Percentiles rank a stretch among this genome's conserved stretches.
Evolutionary conservation across 1,284 basidiomycete genomes (phyloP).

Genomic region (Hymenochaete sp.): DNA sequence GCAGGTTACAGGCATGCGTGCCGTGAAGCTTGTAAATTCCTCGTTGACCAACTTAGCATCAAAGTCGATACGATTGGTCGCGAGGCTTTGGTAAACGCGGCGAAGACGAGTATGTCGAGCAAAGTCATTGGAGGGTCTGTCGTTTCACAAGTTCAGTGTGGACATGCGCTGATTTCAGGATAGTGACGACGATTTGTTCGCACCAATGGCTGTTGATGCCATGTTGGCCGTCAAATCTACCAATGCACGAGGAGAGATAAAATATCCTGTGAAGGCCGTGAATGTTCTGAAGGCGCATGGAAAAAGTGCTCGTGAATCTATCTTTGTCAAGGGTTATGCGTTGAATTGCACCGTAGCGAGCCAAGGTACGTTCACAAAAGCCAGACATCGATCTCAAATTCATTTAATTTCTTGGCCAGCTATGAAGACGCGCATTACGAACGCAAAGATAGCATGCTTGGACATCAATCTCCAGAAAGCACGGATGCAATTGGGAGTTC

Average conservation of each 20-base stretch:
- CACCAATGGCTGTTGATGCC: constrained; percentile 97
- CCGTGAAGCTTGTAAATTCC: constrained; percentile 95
- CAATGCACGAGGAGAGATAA: constrained; percentile 92
- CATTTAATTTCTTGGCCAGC: too few species aligned
- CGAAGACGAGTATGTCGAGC: constrained; percentile 98
- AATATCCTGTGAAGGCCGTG: constrained; percentile 99
- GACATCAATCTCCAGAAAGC: constrained; percentile 98
- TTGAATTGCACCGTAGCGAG: constrained; percentile 98
- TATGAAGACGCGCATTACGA: constrained; percentile 92
- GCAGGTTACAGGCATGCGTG: constrained; percentile 97
- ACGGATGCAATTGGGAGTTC: constrained; percentile 96
- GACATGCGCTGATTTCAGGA: constrained; percentile 70
- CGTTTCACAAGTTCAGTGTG: constrained; percentile 33
- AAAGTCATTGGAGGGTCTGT: constrained; percentile 93
- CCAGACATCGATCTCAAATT: constrained; percentile 3
- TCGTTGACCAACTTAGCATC: constrained; percentile 95
- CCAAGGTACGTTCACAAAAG: constrained; percentile 58
- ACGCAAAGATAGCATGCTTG: constrained; percentile 96
- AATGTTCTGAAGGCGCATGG: constrained; percentile 99
- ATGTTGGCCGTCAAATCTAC: constrained; percentile 97
- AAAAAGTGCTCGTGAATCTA: constrained; percentile 88
- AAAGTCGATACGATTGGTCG: constrained; percentile 90
- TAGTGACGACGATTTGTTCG: constrained; percentile 97
- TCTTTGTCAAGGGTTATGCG: constrained; percentile 95
- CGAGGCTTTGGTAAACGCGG: constrained; percentile 92